Conservation (phyloP, 306 rosid species). For the Cucurbita argyrosperma region DNA sequence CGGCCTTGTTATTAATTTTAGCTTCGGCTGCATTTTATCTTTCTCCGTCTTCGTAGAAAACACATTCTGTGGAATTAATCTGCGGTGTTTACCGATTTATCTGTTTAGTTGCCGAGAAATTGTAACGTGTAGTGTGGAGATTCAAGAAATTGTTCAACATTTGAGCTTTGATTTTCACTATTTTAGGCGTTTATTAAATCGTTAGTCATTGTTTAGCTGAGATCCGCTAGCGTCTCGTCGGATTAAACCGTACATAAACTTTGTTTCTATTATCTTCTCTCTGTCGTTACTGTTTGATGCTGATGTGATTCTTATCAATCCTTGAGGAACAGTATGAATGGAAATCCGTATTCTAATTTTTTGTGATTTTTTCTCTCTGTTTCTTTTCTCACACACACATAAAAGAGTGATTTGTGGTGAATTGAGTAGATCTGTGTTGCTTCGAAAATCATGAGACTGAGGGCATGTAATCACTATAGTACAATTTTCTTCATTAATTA, state of each 20-base stretch:
- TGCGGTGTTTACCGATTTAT: not conserved
- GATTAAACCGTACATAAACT: not conserved
- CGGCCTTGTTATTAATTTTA: not conserved
- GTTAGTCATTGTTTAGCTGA: not conserved
- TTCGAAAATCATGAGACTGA: too few species aligned
- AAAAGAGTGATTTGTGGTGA: not conserved
- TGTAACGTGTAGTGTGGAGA: not conserved
- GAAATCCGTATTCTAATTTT: not conserved
- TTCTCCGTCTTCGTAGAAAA: not conserved
- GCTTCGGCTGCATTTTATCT: not conserved
- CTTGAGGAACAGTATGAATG: not conserved
- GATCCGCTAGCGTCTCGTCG: not conserved
- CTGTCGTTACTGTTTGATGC: not conserved
- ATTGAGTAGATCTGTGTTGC: not conserved
- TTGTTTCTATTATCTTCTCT: not conserved
- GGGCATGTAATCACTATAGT: too few species aligned
- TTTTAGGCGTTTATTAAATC: not conserved
- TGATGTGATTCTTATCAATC: not conserved
- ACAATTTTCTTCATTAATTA: not conserved
- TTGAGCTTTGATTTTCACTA: not conserved
- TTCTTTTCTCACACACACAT: too few species aligned
- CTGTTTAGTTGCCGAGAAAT: not conserved
- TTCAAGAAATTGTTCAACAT: not conserved
- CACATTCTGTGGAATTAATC: not conserved
- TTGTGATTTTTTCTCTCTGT: too few species aligned